phyloP scores from a whole-genome alignment of 345 rosid genomes.

The sweet orange (Citrus sinensis) region DNA sequence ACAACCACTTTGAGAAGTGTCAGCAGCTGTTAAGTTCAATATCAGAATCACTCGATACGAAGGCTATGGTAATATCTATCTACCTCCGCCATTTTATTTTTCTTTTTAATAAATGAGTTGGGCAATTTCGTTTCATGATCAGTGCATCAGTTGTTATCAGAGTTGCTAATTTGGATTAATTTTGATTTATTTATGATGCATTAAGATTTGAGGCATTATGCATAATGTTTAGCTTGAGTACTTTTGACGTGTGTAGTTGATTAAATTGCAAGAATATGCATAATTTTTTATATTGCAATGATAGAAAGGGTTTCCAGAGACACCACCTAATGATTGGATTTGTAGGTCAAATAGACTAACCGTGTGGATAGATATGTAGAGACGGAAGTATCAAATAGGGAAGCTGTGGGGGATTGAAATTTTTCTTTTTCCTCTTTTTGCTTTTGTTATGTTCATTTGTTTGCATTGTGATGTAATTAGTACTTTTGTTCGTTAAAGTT shows the following conservation, averaged over 20 bases:
- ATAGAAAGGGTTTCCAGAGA: background rate
- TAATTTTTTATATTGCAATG: background rate
- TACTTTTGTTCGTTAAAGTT: background rate
- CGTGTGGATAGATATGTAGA: background rate
- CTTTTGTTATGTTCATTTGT: background rate
- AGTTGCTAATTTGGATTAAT: background rate
- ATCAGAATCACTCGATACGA: slow-evolving; percentile 55
- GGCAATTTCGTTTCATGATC: background rate
- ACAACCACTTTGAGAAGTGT: slow-evolving; percentile 79
- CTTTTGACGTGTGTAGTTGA: background rate
- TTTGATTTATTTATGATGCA: background rate
- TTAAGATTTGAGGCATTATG: background rate
- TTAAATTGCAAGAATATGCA: background rate
- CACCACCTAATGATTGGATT: background rate
- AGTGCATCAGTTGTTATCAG: background rate
- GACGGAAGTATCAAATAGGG: background rate
- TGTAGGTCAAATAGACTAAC: background rate
- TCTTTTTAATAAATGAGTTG: background rate
- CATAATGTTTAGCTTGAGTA: background rate
- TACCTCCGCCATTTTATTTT: background rate
- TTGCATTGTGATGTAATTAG: background rate
- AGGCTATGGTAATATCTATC: slow-evolving; percentile 50
- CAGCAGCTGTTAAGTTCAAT: slow-evolving; percentile 85
- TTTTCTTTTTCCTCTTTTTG: background rate
- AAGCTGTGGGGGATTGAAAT: background rate